These are phyloP conservation scores for Trichophyton equinum DNA, from an alignment of 2,329 filamentous ascomycete species.

Conservation along the genomic window DNA sequence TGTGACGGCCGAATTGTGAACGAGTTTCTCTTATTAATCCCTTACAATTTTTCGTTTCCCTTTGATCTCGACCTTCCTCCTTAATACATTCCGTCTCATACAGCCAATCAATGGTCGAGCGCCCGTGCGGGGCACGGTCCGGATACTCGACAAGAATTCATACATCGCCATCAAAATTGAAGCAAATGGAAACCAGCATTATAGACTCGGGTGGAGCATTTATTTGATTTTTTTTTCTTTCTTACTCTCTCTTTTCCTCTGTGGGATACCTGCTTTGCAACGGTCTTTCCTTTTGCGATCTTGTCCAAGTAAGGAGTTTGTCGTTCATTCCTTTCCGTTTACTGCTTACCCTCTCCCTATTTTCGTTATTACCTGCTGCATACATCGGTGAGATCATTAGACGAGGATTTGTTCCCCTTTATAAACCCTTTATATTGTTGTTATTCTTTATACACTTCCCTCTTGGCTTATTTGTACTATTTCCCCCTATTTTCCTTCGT, in stretches of 20 bases:
- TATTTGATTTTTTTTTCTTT: conserved; percentile 3
- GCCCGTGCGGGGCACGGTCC: conserved; percentile 13
- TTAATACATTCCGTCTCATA: conserved; percentile 6
- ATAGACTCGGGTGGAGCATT: conserved; percentile 16
- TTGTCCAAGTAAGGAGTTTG: not conserved
- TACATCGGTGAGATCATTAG: conserved; percentile 4
- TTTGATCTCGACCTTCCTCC: not conserved
- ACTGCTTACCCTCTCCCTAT: not conserved
- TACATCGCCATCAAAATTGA: conserved; percentile 3
- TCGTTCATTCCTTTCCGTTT: not conserved
- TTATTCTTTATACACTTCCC: not conserved
- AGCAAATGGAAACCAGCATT: conserved; percentile 13
- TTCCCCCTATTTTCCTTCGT: conserved; percentile 7
- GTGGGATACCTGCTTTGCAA: conserved; percentile 1
- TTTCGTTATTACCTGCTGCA: conserved; percentile 6
- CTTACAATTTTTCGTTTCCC: not conserved
- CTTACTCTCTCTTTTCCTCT: not conserved
- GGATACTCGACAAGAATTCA: conserved; percentile 5
- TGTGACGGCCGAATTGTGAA: conserved; percentile 6
- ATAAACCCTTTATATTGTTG: not conserved
- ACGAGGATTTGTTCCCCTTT: not conserved
- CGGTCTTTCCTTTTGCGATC: not conserved
- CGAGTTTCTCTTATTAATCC: conserved; percentile 1
- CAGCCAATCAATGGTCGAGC: conserved; percentile 6
- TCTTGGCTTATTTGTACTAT: not conserved